phyloP scores from a whole-genome alignment of 345 rosid genomes.

The Eucalyptus victrix region DNA sequence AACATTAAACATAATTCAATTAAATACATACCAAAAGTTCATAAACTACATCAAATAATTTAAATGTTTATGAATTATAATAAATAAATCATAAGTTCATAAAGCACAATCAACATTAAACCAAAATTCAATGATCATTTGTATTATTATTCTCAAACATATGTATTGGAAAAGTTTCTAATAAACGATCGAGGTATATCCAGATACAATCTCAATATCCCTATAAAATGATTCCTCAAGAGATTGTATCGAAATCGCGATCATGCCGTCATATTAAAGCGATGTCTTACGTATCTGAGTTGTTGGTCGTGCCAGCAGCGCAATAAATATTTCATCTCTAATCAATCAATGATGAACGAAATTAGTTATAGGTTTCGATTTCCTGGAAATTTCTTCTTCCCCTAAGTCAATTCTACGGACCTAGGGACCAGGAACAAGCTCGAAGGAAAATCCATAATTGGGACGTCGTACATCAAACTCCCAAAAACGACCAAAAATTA shows the following conservation, averaged over 20 bases:
- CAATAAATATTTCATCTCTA: neutral
- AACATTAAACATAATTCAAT: fast-evolving
- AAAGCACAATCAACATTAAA: fast-evolving
- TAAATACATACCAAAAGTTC: fast-evolving
- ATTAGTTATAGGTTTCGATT: neutral
- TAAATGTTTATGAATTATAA: fast-evolving
- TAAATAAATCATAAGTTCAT: too few species aligned
- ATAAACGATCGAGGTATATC: fast-evolving
- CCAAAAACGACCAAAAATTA: neutral
- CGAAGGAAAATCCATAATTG: neutral
- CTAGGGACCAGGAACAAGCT: neutral
- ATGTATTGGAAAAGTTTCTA: fast-evolving
- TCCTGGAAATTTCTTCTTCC: neutral
- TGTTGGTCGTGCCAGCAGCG: fast-evolving
- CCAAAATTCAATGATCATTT: too few species aligned
- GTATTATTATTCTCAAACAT: too few species aligned
- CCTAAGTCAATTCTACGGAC: neutral
- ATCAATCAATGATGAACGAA: neutral
- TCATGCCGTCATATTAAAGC: fast-evolving
- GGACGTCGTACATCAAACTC: neutral
- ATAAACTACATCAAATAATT: fast-evolving
- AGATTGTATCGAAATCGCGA: fast-evolving
- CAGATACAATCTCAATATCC: fast-evolving
- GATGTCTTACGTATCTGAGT: fast-evolving
- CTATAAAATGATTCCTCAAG: fast-evolving